Percentiles rank a stretch among this genome's conserved stretches.
phyloP scores from a whole-genome alignment of 768 basidiomycete species.

The Dioszegia hungarica region DNA sequence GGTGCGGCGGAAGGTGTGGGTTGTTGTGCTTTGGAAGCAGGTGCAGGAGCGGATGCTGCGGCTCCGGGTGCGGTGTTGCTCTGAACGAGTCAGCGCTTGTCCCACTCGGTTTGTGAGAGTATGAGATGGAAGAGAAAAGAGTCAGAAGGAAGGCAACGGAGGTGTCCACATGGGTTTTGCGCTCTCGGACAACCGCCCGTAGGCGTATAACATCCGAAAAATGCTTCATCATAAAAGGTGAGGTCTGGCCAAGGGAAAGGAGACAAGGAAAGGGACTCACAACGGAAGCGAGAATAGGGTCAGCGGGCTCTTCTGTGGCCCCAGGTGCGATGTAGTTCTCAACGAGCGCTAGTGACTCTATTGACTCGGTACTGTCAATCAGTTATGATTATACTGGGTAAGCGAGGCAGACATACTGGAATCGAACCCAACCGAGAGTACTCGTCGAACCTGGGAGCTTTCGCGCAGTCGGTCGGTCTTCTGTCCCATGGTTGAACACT shows the following conservation, averaged over 20 bases:
- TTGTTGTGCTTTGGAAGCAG: not conserved
- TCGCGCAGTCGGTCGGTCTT: slow-evolving; percentile 30
- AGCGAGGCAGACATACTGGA: slow-evolving; percentile 27
- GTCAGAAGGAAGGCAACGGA: slow-evolving; percentile 50
- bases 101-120: not conserved
- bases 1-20: not conserved
- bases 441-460: slow-evolving; percentile 25
- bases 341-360: slow-evolving; percentile 36
- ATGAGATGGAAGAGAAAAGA: slow-evolving; percentile 1
- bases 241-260: not conserved
- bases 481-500: slow-evolving; percentile 44
- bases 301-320: slow-evolving; percentile 20
- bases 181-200: slow-evolving; percentile 46
- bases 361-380: slow-evolving; percentile 39
- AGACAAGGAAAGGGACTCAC: slow-evolving; percentile 24
- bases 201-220: slow-evolving; percentile 48
- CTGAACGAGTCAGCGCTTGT: slow-evolving; percentile 12
- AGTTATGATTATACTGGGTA: not conserved
- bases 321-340: slow-evolving; percentile 41
- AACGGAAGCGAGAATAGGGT: slow-evolving; percentile 39
- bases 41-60: not conserved
- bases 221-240: slow-evolving; percentile 43
- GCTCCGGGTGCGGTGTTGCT: slow-evolving; percentile 12
- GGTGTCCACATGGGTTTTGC: slow-evolving; percentile 48
- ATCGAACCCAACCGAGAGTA: slow-evolving; percentile 41